Evolutionary conservation across 129 eudicot genomes (phyloP).

Genomic region (Apium graveolens): DNA sequence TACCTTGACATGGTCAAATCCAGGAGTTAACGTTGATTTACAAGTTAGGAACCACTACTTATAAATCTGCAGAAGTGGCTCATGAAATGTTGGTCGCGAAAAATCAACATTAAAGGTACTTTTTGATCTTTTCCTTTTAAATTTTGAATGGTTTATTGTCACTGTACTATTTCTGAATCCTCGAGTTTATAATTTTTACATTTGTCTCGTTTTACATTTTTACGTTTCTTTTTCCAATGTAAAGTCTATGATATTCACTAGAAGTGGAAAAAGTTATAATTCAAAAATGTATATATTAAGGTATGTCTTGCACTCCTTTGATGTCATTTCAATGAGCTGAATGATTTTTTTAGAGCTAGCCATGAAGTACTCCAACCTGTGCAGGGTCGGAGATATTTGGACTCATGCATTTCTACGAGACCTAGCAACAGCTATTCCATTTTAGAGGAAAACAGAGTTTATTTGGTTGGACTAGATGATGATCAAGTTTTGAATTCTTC

Average conservation of each 20-base stretch:
- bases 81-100: no score
- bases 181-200: no score
- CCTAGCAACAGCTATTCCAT: constrained; percentile 67
- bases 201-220: no score
- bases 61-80: no score
- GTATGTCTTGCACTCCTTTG: constrained; percentile 25
- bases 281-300: constrained; percentile 71
- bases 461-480: constrained; percentile 44
- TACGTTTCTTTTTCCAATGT: constrained; percentile 40
- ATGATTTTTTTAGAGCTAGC: background rate
- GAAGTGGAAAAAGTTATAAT: constrained; percentile 63
- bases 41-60: no score
- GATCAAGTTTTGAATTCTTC: constrained; percentile 24
- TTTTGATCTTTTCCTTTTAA: no score
- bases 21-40: no score
- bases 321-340: constrained; percentile 7
- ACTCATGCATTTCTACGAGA: constrained; percentile 71
- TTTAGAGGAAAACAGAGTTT: constrained; percentile 47
- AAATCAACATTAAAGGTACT: no score
- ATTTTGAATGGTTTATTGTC: no score
- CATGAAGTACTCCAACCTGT: constrained; percentile 6
- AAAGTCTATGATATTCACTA: constrained; percentile 62
- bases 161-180: no score
- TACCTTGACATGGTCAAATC: no score
- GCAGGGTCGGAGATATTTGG: constrained; percentile 67